These are phyloP conservation scores for Mycena galopus DNA, from an alignment of 768 basidiomycete genomes.

Conservation along the genomic window DNA sequence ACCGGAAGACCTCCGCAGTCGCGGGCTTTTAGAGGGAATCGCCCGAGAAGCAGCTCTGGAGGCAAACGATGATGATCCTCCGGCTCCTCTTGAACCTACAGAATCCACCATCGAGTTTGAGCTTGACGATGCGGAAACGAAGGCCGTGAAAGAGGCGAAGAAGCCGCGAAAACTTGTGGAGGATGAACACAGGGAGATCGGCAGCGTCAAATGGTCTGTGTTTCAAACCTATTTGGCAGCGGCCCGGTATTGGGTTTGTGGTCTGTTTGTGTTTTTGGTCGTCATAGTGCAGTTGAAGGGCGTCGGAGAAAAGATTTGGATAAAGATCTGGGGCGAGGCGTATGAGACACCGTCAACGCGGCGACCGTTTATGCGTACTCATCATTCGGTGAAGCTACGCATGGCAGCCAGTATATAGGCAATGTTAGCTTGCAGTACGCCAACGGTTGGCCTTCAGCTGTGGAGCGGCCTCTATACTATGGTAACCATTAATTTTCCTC, in stretches of 20 bases:
- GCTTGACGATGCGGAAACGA: constrained; percentile 3
- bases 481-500: constrained; percentile 18
- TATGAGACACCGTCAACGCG: constrained; percentile 5
- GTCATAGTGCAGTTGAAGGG: constrained; percentile 60
- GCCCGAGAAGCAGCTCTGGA: constrained; percentile 61
- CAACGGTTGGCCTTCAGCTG: constrained; percentile 60
- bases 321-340: constrained; percentile 54
- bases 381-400: not conserved
- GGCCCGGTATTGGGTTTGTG: constrained; percentile 82
- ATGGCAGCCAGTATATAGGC: not conserved
- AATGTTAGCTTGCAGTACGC: not conserved
- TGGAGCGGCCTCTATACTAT: constrained; percentile 77
- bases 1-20: constrained; percentile 69
- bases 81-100: constrained; percentile 44
- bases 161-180: constrained; percentile 81
- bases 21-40: constrained; percentile 77
- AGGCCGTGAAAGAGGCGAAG: constrained; percentile 53
- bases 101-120: constrained; percentile 38
- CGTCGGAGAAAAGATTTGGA: constrained; percentile 78
- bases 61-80: constrained; percentile 63
- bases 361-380: not conserved
- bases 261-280: constrained; percentile 61
- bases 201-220: constrained; percentile 84
- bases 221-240: constrained; percentile 79
- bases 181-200: constrained; percentile 85